A percentile compares a stretch with the other conserved stretches of the same genome.
These are phyloP conservation scores for Annulohypoxylon maeteangense DNA, from an alignment of 495 filamentous ascomycete species.

Conservation along the genomic window DNA sequence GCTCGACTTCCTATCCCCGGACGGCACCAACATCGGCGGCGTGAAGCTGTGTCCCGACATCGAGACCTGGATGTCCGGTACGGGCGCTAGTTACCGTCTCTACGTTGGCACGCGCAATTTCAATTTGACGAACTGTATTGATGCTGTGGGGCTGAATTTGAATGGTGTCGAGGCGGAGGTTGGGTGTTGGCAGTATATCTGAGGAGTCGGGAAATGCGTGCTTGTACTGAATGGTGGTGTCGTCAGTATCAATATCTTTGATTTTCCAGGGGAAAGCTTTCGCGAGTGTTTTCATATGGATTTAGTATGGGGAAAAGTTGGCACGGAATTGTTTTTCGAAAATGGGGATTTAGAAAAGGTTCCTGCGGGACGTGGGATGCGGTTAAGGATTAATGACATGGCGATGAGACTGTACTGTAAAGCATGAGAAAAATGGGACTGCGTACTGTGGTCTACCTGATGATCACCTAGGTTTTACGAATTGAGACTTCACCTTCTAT, in stretches of 20 bases:
- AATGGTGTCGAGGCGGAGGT: background rate
- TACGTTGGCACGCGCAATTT: slow-evolving; percentile 35
- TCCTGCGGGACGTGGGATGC: background rate
- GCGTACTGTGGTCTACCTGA: background rate
- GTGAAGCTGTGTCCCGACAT: slow-evolving; percentile 37
- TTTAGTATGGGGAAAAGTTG: slow-evolving; percentile 18
- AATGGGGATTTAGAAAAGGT: background rate
- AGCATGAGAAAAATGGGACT: background rate
- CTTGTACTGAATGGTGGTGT: background rate
- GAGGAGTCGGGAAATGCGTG: background rate
- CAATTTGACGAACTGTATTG: slow-evolving; percentile 29
- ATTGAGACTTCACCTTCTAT: background rate
- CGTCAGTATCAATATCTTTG: slow-evolving; percentile 5
- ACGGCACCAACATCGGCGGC: slow-evolving; percentile 33
- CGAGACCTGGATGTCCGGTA: slow-evolving; percentile 21
- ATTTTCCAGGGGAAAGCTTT: slow-evolving; percentile 3
- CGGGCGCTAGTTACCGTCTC: slow-evolving; percentile 23
- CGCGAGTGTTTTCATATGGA: slow-evolving; percentile 6
- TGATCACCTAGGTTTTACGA: background rate
- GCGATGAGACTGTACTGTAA: background rate
- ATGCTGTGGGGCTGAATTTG: slow-evolving; percentile 34
- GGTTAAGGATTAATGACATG: background rate
- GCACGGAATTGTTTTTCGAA: background rate
- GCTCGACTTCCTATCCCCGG: slow-evolving; percentile 34
- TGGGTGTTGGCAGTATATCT: slow-evolving; percentile 43